Evolutionary conservation across 139 green algal genomes (phyloP), one percentile per base, ranked within the genome.

Genomic region (Diplosphaera chodatii): DNA sequence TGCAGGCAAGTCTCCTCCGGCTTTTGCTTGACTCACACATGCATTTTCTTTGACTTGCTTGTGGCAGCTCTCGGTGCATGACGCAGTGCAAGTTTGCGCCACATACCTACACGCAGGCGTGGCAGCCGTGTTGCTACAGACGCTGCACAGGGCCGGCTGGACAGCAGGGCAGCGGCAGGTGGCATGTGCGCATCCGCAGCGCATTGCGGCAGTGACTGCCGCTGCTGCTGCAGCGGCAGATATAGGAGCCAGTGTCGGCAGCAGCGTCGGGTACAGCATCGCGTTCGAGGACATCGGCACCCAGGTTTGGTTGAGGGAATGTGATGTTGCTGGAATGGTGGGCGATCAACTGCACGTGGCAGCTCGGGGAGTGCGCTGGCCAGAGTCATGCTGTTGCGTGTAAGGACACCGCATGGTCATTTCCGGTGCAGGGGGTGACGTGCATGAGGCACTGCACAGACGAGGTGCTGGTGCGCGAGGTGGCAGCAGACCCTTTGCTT

Each of bases 391-490:
- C 25, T 59, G 8, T 8, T 48, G 37, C 8, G 37, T 48, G 37
- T 21, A 48, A 48, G 37, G 37, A 48, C 37, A 13, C 8, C 13
- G 48, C 18, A 25, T 59, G 16, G 40, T 37, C n/a, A n/a, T n/a
- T n/a, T n/a, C n/a, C n/a, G n/a, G 16, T 23, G 32, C 80, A 90
- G 83, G 81, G 75, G 5, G 63, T 70, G 3, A 96, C 92, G 8
- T 69, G 76, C 29, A 84, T 97, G 34, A 89, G 88, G 55, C 96
- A 90, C 74, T 77, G 91, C 22, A 97, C 92, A 16, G 89, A 95
- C 71, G 91, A 91, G 16, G 83, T 96, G 66, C 88, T 96, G 68
- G 72, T 96, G 32, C 77, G 87, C 0, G 91, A 96, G 71, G 92
- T 96, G 88, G 79, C 92, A 80, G 68, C 82, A 0, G 89, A 96